A percentile compares a stretch with the other conserved stretches of the same genome.
These are phyloP conservation scores for Isabelozyma pseudorhagii DNA, from an alignment of 805 yeast species.

Conservation along the genomic window DNA sequence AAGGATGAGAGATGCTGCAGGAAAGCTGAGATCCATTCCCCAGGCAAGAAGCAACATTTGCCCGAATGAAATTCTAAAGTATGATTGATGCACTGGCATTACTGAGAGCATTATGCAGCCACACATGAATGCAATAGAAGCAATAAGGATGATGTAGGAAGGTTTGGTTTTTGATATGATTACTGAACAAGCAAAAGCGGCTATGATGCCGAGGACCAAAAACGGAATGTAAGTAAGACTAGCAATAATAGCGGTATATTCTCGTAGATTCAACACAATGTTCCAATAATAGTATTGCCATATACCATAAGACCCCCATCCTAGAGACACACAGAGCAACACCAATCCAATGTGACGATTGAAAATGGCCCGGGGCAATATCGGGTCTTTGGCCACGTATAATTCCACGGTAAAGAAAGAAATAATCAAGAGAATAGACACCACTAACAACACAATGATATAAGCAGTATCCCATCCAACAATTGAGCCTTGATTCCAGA, in stretches of 20 bases:
- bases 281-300: conserved; percentile 66
- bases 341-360: conserved; percentile 45
- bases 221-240: conserved; percentile 43
- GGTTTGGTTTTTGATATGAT: conserved; percentile 48
- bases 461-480: conserved; percentile 65
- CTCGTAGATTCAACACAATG: conserved; percentile 48
- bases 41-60: conserved; percentile 54
- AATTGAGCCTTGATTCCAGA: conserved; percentile 74
- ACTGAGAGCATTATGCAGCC: conserved; percentile 53
- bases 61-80: conserved; percentile 57
- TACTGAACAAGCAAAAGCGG: conserved; percentile 51
- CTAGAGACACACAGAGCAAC: conserved; percentile 50
- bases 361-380: conserved; percentile 52
- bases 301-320: conserved; percentile 79
- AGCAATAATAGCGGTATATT: conserved; percentile 32
- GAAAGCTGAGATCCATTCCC: conserved; percentile 80
- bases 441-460: conserved; percentile 51
- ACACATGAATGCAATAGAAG: conserved; percentile 53
- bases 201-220: conserved; percentile 52
- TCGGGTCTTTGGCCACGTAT: conserved; percentile 44
- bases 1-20: conserved; percentile 65
- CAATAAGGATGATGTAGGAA: conserved; percentile 45
- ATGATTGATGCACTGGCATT: conserved; percentile 58
- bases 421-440: conserved; percentile 42
- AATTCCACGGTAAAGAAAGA: conserved; percentile 50